Base-by-base conservation (phyloP, 2,329 filamentous ascomycete genomes). In the Penicillium occitanis region DNA sequence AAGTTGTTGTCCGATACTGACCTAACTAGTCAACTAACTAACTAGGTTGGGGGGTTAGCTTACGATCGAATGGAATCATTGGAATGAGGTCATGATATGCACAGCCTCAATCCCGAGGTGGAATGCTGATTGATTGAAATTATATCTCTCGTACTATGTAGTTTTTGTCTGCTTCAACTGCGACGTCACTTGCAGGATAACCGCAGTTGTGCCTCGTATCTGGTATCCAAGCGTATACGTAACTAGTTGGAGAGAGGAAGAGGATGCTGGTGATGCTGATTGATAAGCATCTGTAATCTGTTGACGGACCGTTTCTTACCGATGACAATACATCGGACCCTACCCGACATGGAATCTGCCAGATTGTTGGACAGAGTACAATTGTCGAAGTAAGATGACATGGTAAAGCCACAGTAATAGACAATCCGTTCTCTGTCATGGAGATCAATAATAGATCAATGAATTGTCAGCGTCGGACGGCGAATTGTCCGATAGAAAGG, bases 31-130 rank as follows among this genome's bases (percentile, higher is more conserved):
- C 33, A 35, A 35, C 30, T 5, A 30, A 33, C 30, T 33, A 33
- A 8, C 30, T 33, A 33, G 30, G 22, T 50, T 50, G 22, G 46
- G 46, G 46, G 46, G 14, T 28, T 30, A 51, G 48, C 3, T 19
- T 33, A n/a, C 28, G 7, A 33, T 53, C 28, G 19, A 33, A 25
- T 48, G 35, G 33, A 35, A 35, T 35, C 33, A 13, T 35, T 35
- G 33, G 33, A 40, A 58, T 64, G 62, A 64, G 62, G 62, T 64
- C 62, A 64, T 64, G 62, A 57, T 58, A 57, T 64, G 40, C 62
- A 64, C 62, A 64, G 62, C 62, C 62, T 55, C 62, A 64, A 28
- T 19, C 30, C 8, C 19, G 19, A 48, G 14, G 13, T 22, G 19
- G 1, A n/a, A 10, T 40, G 57, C 57, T 60, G 57, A 46, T 60